Percentiles rank a stretch among this genome's conserved stretches.
phyloP scores from a whole-genome alignment of 345 rosid species.

The Geranium rotundifolium region DNA sequence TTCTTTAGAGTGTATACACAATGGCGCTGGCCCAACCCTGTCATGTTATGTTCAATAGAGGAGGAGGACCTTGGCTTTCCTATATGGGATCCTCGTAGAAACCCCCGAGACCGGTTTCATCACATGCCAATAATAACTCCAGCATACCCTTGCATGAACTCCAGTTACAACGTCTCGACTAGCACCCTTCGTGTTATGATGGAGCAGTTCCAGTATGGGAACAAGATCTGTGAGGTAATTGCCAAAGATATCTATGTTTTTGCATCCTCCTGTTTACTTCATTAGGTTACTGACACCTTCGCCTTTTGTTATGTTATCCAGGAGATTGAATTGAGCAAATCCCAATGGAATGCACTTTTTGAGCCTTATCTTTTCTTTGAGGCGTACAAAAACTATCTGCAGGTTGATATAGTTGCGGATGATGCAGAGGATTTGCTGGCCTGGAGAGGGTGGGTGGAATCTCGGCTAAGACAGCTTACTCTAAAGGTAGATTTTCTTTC shows the following conservation, averaged over 20 bases:
- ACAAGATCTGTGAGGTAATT: slow-evolving; percentile 50
- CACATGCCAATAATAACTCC: slow-evolving; percentile 71
- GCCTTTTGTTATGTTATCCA: slow-evolving; percentile 9
- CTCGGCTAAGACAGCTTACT: slow-evolving; percentile 57
- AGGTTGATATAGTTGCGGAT: slow-evolving; percentile 49
- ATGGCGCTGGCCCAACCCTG: slow-evolving; percentile 83
- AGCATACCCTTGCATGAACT: slow-evolving; percentile 69
- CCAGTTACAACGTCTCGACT: slow-evolving; percentile 64
- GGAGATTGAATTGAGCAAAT: slow-evolving; percentile 50
- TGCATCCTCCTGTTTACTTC: neutral
- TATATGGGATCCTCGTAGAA: slow-evolving; percentile 66
- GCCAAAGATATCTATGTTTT: neutral
- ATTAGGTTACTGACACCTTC: neutral
- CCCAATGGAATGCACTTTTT: slow-evolving; percentile 48
- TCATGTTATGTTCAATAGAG: slow-evolving; percentile 58
- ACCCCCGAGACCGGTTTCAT: slow-evolving; percentile 51
- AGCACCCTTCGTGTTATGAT: slow-evolving; percentile 62
- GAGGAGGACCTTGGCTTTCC: slow-evolving; percentile 57
- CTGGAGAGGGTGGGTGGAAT: slow-evolving; percentile 81
- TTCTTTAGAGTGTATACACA: slow-evolving; percentile 59
- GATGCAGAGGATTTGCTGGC: slow-evolving; percentile 49
- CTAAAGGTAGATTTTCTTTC: slow-evolving; percentile 31
- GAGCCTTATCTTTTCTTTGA: slow-evolving; percentile 60
- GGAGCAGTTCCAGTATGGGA: slow-evolving; percentile 62
- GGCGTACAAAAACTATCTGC: slow-evolving; percentile 56